A percentile compares a stretch with the other conserved stretches of the same genome.
Evolutionary conservation across 176 grass and related monocot species (phyloP).

Genomic region (Secale cereale): DNA sequence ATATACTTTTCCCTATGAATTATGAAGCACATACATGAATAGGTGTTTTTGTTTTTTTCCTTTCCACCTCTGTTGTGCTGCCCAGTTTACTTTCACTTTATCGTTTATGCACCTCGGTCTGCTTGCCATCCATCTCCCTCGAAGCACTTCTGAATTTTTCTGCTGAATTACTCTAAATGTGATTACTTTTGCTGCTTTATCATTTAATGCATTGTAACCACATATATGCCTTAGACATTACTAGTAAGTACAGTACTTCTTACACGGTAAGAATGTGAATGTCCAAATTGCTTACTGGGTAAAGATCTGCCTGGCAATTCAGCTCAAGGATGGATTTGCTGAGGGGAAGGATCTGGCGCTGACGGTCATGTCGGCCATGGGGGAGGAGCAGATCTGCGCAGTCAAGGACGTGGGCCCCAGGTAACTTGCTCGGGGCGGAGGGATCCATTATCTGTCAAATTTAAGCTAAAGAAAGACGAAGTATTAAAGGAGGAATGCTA

Average conservation of each 20-base stretch:
- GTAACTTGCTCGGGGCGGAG: constrained; percentile 21
- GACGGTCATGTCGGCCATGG: constrained; percentile 75
- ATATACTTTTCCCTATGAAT: too few species aligned
- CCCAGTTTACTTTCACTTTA: background rate
- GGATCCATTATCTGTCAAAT: constrained; percentile 22
- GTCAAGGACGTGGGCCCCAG: constrained; percentile 69
- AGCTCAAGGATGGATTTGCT: constrained; percentile 62
- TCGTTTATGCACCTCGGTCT: background rate
- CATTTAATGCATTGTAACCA: background rate
- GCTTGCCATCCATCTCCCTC: background rate
- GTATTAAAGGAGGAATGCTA: constrained; percentile 22
- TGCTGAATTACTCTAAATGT: background rate
- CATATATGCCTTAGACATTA: background rate
- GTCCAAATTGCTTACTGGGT: background rate
- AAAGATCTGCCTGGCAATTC: constrained; percentile 22
- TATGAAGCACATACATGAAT: background rate
- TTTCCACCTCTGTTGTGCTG: background rate
- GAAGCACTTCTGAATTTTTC: background rate
- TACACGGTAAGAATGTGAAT: background rate
- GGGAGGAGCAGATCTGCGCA: constrained; percentile 67
- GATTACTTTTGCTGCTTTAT: background rate
- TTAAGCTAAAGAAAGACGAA: constrained; percentile 25
- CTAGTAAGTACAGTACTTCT: background rate
- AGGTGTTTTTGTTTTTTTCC: background rate
- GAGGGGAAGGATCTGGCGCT: constrained; percentile 66